Conservation (phyloP, 2,329 filamentous ascomycete species). For the Colletotrichum salicis region DNA sequence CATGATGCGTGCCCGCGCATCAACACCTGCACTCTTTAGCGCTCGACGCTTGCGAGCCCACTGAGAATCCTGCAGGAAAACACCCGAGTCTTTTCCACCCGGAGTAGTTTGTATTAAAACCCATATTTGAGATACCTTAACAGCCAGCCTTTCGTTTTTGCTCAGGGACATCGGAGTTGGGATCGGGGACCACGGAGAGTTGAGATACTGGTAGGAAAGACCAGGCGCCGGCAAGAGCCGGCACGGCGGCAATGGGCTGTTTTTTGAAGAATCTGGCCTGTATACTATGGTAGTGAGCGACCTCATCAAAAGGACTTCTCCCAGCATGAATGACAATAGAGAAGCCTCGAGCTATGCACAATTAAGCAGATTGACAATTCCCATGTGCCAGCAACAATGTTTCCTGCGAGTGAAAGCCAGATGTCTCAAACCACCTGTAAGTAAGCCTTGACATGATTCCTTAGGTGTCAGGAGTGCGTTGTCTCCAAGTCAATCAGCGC, state of each 20-base stretch:
- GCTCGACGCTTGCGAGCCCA: not conserved
- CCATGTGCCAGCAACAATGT: too few species aligned
- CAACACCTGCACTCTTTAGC: not conserved
- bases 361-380: not conserved
- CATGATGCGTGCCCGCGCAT: not conserved
- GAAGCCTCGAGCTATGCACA: not conserved
- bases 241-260: not conserved
- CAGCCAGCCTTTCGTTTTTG: conserved; percentile 34
- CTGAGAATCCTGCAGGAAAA: not conserved
- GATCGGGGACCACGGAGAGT: conserved; percentile 8
- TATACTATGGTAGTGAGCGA: conserved; percentile 12
- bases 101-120: conserved; percentile 32
- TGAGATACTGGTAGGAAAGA: conserved; percentile 8
- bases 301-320: not conserved
- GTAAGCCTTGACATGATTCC: too few species aligned
- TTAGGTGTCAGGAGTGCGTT: too few species aligned
- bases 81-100: conserved; percentile 10
- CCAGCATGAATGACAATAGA: conserved; percentile 10
- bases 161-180: conserved; percentile 34
- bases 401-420: too few species aligned
- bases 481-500: too few species aligned
- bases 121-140: conserved; percentile 35
- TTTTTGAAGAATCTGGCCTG: conserved; percentile 1
- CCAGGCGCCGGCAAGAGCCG: conserved; percentile 1
- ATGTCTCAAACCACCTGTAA: too few species aligned